Percentiles rank a stretch among this genome's conserved stretches.
phyloP scores from a whole-genome alignment of 305 asterid genomes.

The Salvia sclarea region DNA sequence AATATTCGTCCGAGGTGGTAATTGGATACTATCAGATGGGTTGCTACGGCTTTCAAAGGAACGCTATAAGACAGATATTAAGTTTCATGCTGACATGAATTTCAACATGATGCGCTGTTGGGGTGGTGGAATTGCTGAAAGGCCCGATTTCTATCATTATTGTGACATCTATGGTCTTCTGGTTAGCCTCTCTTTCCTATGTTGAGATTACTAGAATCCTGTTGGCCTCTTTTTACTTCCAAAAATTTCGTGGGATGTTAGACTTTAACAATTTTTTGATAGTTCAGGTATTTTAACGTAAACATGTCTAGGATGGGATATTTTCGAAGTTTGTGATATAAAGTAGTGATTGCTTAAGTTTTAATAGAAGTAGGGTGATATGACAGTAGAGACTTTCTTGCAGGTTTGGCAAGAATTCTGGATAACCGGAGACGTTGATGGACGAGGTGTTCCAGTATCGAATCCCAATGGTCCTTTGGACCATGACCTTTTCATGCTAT shows the following conservation, averaged over 20 bases:
- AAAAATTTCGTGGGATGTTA: neutral
- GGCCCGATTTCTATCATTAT: slow-evolving; percentile 92
- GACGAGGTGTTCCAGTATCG: too few relatives aligned
- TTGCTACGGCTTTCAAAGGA: slow-evolving; percentile 74
- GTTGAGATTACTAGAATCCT: too few relatives aligned
- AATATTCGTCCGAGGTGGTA: slow-evolving; percentile 94
- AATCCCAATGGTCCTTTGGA: too few relatives aligned
- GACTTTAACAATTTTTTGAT: neutral
- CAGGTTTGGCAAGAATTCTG: too few relatives aligned
- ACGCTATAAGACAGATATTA: slow-evolving; percentile 86
- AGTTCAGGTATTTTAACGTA: neutral
- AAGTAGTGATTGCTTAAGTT: neutral
- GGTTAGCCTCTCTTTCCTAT: slow-evolving; percentile 65
- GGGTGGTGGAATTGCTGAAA: slow-evolving; percentile 97
- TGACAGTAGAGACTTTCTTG: slow-evolving; percentile 19
- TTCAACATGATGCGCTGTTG: slow-evolving; percentile 98
- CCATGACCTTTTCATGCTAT: too few relatives aligned
- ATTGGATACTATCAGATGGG: slow-evolving; percentile 98
- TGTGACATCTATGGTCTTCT: slow-evolving; percentile 91
- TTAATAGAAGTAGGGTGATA: neutral
- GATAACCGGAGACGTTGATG: too few relatives aligned
- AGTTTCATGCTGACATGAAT: slow-evolving; percentile 96
- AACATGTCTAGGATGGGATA: neutral
- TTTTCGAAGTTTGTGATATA: neutral
- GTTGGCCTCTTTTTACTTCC: neutral